Evolutionary conservation across 2,329 filamentous ascomycete genomes (phyloP).

Genomic region (Ascomycota sp.): DNA sequence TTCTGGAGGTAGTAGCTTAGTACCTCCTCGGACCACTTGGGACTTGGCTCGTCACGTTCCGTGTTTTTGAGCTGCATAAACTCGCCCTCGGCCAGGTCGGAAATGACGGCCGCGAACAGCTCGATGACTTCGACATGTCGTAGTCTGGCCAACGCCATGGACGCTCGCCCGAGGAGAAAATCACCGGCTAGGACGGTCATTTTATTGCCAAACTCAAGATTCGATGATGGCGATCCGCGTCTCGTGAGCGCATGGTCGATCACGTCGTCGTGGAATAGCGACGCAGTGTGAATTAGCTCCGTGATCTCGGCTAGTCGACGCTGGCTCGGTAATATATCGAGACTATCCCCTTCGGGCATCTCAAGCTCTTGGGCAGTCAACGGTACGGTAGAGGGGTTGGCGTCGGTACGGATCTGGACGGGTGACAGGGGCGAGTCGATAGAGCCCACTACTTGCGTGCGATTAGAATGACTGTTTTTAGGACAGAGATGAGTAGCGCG

Average conservation of each 20-base stretch:
- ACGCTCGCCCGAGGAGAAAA: constrained; percentile 81
- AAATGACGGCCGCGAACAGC: constrained; percentile 85
- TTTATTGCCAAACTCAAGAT: constrained; percentile 93
- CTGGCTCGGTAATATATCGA: constrained; percentile 78
- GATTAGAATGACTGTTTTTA: constrained; percentile 24
- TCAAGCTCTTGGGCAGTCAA: constrained; percentile 20
- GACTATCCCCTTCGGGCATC: constrained; percentile 15
- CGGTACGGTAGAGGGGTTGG: constrained; percentile 45
- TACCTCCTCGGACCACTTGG: constrained; percentile 71
- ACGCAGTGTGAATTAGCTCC: constrained; percentile 92
- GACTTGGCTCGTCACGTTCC: constrained; percentile 64
- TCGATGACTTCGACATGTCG: constrained; percentile 90
- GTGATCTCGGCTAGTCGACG: constrained; percentile 87
- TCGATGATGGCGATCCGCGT: constrained; percentile 70
- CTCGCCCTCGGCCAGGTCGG: constrained; percentile 92
- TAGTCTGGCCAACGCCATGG: constrained; percentile 75
- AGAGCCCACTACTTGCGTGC: constrained; percentile 20
- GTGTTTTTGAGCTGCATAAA: constrained; percentile 99
- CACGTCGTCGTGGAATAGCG: constrained; percentile 91
- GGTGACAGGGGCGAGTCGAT: constrained; percentile 37
- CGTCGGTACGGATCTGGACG: constrained; percentile 45
- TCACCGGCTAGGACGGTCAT: constrained; percentile 98
- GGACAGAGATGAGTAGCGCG: constrained; percentile 69
- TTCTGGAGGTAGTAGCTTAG: constrained; percentile 92
- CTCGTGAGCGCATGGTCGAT: constrained; percentile 82